Evolutionary conservation across 768 basidiomycete species (phyloP).

Genomic region (Lentinus brumalis): DNA sequence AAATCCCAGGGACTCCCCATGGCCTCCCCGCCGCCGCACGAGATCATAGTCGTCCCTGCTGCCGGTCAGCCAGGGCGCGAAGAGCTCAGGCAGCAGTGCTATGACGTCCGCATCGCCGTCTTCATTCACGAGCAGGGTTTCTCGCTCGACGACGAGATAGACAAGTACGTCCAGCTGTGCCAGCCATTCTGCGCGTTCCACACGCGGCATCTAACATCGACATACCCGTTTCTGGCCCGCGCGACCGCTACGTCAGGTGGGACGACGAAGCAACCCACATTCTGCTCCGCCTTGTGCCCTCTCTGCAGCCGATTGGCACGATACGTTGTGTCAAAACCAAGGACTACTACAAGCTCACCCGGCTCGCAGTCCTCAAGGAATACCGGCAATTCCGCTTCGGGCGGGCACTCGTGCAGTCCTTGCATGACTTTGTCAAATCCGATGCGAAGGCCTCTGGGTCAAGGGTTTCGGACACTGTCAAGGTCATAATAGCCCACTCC

Average conservation of each 20-base stretch:
- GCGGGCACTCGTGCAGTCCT: conserved; percentile 58
- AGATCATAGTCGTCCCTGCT: conserved; percentile 53
- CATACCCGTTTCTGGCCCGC: conserved; percentile 7
- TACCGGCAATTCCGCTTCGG: conserved; percentile 70
- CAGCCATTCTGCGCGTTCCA: conserved; percentile 5
- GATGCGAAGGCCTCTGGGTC: conserved; percentile 39
- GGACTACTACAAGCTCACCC: conserved; percentile 69
- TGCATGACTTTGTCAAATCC: conserved; percentile 60
- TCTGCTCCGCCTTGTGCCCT: conserved; percentile 66
- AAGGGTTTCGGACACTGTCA: conserved; percentile 30
- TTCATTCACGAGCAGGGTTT: conserved; percentile 72
- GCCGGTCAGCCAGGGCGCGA: conserved; percentile 40
- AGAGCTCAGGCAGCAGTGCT: conserved; percentile 64
- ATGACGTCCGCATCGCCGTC: conserved; percentile 59
- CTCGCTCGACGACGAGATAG: conserved; percentile 72
- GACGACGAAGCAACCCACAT: conserved; percentile 72
- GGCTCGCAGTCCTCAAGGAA: conserved; percentile 66
- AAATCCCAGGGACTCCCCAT: background rate
- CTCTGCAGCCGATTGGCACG: conserved; percentile 67
- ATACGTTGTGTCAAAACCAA: conserved; percentile 50
- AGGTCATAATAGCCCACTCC: conserved; percentile 64
- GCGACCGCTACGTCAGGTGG: conserved; percentile 40
- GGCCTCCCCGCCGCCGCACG: conserved; percentile 44
- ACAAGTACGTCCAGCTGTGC: conserved; percentile 52
- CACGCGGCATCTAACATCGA: conserved; percentile 1